Conservation (phyloP, 176 grass and related monocot genomes). For the Zea luxurians region DNA sequence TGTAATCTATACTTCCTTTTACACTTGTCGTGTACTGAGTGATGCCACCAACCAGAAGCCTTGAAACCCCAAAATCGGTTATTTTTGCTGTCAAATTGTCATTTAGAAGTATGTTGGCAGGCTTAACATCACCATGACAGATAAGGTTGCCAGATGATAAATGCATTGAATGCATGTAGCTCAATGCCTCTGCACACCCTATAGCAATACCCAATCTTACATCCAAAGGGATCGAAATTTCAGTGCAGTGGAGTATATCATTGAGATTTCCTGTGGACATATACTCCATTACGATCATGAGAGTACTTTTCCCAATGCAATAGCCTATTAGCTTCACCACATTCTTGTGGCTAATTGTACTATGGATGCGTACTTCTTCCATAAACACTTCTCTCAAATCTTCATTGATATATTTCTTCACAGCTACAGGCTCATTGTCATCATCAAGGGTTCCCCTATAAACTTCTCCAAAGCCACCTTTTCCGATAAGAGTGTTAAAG, state of each 20-base stretch:
- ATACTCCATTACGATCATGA: slow-evolving; percentile 16
- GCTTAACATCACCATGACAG: slow-evolving; percentile 37
- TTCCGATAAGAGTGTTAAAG: not conserved
- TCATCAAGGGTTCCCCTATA: not conserved
- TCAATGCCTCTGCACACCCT: slow-evolving; percentile 34
- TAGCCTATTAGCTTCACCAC: slow-evolving; percentile 22
- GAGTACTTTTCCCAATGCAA: not conserved
- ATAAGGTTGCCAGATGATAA: not conserved
- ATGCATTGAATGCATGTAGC: slow-evolving; percentile 42
- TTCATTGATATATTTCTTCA: slow-evolving; percentile 18
- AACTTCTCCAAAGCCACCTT: slow-evolving; percentile 15
- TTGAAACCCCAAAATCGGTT: slow-evolving; percentile 32
- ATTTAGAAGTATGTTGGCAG: slow-evolving; percentile 38
- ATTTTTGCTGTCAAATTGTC: slow-evolving; percentile 9
- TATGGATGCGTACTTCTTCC: slow-evolving; percentile 16
- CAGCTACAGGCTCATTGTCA: slow-evolving; percentile 1
- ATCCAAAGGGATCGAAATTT: slow-evolving; percentile 6
- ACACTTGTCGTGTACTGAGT: not conserved
- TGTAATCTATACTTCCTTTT: slow-evolving; percentile 21
- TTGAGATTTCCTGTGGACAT: slow-evolving; percentile 33
- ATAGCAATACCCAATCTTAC: slow-evolving; percentile 32
- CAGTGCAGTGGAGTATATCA: slow-evolving; percentile 20
- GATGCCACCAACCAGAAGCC: not conserved
- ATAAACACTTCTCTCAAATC: slow-evolving; percentile 26
- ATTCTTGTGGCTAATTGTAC: slow-evolving; percentile 17